Evolutionary conservation across 179 eudicot species (phyloP), one percentile per base, ranked within the genome.

Genomic region (Gypsophila paniculata): DNA sequence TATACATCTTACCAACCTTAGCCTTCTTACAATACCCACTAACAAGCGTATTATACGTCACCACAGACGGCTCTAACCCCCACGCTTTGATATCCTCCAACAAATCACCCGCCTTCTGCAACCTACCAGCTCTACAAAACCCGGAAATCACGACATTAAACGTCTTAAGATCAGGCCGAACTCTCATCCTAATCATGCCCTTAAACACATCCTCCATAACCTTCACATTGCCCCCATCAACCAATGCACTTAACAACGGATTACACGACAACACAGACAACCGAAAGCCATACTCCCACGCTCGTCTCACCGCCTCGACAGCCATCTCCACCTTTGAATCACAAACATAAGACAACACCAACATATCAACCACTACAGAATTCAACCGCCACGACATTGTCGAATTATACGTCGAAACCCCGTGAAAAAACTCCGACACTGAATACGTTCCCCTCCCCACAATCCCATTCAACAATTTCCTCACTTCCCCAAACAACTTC

Each of bases 1-100:
- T 82, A 65, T 74, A 79, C 89, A 87, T 81, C 78, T 83, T 87
- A 29, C 88, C 88, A 29, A 72, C 72, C 77, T 85, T 81, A 3
- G 80, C 91, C 76, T 58, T 79, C 80, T 84, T 84, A 77, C 91
- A 87, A 75, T 77, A 75, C 61, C 91, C 91, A 72, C 76, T 67
- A 64, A 89, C 85, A 61, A 84, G 75, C 42, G 82, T 77, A 72
- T 89, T 85, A 77, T 89, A 89, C 1, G 94, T 87, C 42, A 87
- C 84, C 72, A 84, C 88, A 19, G 81, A 72, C 0, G 94, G 91
- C 17, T 63, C 26, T 7, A 85, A 22, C 39, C 89, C 88, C 84
- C 85, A 75, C 61, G 78, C 76, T 79, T 77, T 84, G 77, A 89
- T 85, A 73, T 89, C 91, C 85, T 89, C 89, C 65, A 89, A 52